Evolutionary conservation across 805 yeast species (phyloP).

Genomic region (Metschnikowia henanensis): DNA sequence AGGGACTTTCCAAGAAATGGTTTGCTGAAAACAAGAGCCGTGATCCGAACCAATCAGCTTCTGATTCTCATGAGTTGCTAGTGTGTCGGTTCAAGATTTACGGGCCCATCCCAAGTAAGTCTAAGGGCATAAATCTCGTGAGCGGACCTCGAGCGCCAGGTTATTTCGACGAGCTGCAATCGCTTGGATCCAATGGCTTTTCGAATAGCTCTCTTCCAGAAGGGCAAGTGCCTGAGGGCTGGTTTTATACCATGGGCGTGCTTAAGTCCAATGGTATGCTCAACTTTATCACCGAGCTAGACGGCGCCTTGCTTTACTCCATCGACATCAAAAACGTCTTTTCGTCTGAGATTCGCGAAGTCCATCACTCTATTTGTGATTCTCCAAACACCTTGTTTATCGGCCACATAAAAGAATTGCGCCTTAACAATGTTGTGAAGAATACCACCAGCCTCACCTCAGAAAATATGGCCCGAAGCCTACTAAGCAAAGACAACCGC

Average conservation of each 20-base stretch:
- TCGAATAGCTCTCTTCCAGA: constrained; percentile 3
- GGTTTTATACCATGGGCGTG: constrained; percentile 76
- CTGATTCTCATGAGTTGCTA: constrained; percentile 40
- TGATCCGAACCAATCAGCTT: constrained; percentile 20
- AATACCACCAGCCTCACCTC: constrained; percentile 29
- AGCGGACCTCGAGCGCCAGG: constrained; percentile 40
- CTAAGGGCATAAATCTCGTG: constrained; percentile 38
- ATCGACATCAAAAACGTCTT: constrained; percentile 53
- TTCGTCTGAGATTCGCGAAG: constrained; percentile 60
- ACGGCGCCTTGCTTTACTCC: constrained; percentile 60
- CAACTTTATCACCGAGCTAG: constrained; percentile 59
- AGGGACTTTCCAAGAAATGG: constrained; percentile 58
- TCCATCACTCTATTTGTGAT: constrained; percentile 63
- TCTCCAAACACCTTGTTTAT: constrained; percentile 58
- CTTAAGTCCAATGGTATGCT: constrained; percentile 62
- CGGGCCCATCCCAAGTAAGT: constrained; percentile 55
- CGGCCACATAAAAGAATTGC: constrained; percentile 54
- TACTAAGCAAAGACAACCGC: constrained; percentile 36
- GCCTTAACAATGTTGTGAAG: constrained; percentile 42
- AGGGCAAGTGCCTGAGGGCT: constrained; percentile 45
- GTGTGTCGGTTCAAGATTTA: constrained; percentile 66
- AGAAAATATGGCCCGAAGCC: constrained; percentile 16
- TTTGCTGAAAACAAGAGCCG: constrained; percentile 38
- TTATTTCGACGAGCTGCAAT: constrained; percentile 17
- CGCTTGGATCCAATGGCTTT: not conserved